Evolutionary conservation across 805 yeast species (phyloP).

Genomic region (Yarrowia sp.): DNA sequence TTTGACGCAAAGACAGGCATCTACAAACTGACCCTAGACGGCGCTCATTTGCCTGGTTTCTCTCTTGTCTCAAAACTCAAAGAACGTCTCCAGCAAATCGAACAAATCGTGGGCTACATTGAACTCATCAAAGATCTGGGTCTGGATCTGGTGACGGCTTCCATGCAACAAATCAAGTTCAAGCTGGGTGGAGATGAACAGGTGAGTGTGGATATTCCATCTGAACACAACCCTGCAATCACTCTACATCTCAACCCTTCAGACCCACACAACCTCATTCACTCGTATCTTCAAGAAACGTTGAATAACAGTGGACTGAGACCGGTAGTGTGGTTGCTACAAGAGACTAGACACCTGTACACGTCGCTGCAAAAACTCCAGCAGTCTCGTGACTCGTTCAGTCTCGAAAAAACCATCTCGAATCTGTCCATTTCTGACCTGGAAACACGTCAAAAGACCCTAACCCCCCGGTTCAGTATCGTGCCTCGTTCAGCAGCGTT

Average conservation of each 20-base stretch:
- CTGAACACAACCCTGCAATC: background rate
- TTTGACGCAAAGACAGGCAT: conserved; percentile 2
- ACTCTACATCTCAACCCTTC: conserved; percentile 29
- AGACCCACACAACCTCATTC: conserved; percentile 37
- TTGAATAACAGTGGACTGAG: conserved; percentile 35
- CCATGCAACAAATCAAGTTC: conserved; percentile 37
- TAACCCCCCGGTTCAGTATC: conserved; percentile 4
- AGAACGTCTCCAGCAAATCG: conserved; percentile 33
- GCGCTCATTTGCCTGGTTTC: background rate
- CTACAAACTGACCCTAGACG: conserved; percentile 14
- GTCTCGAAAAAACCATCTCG: background rate
- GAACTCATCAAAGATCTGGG: conserved; percentile 35
- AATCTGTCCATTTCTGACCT: background rate
- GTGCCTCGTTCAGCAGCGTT: conserved; percentile 22
- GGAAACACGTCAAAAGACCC: background rate
- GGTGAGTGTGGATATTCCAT: background rate
- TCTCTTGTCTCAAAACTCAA: background rate
- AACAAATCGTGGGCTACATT: conserved; percentile 37
- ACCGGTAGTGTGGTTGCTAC: conserved; percentile 35
- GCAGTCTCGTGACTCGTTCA: background rate
- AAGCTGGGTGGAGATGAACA: conserved; percentile 33
- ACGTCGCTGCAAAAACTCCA: conserved; percentile 30
- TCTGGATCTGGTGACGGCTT: conserved; percentile 35
- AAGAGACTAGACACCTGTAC: conserved; percentile 36
- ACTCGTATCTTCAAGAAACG: conserved; percentile 35